These are phyloP conservation scores for Isoetes taiwanensis DNA, from an alignment of 75 land plant genomes.

Conservation along the genomic window DNA sequence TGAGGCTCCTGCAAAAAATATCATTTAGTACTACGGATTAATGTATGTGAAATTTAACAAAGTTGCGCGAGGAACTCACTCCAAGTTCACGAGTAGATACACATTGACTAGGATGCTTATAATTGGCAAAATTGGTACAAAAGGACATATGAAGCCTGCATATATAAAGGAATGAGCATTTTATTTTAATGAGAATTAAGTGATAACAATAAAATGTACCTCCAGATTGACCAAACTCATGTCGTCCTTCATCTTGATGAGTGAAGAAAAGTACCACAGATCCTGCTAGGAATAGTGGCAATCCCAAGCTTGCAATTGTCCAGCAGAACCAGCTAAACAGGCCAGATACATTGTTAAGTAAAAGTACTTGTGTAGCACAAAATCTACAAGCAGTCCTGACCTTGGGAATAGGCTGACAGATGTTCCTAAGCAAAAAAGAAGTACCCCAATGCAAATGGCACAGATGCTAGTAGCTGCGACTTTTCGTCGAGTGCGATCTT, in stretches of 20 bases:
- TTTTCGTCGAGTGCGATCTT: constrained; percentile 9
- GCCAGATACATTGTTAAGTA: no score
- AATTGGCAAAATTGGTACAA: constrained; percentile 74
- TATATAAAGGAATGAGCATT: background rate
- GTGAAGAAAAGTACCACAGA: constrained; percentile 44
- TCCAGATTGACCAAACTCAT: constrained; percentile 85
- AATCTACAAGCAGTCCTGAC: no score
- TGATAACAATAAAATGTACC: constrained; percentile 26
- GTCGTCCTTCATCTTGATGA: constrained; percentile 91
- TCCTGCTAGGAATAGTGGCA: constrained; percentile 43
- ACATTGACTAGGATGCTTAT: constrained; percentile 70
- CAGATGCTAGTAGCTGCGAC: constrained; percentile 17
- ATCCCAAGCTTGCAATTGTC: constrained; percentile 43
- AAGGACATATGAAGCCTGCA: constrained; percentile 95
- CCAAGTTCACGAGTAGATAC: constrained; percentile 74
- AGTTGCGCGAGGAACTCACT: constrained; percentile 36
- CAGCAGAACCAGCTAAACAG: constrained; percentile 36
- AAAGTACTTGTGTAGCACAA: no score
- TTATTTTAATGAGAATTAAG: background rate
- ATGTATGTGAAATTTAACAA: no score
- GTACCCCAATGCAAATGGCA: constrained; percentile 17
- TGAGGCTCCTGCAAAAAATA: constrained; percentile 43
- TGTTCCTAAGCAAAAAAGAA: constrained; percentile 11
- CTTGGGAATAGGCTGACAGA: constrained; percentile 12
- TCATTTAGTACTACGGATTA: no score